Percentiles rank a stretch among this genome's conserved stretches.
phyloP scores from a whole-genome alignment of 176 grass and related monocot species.

The Microstegium vimineum region DNA sequence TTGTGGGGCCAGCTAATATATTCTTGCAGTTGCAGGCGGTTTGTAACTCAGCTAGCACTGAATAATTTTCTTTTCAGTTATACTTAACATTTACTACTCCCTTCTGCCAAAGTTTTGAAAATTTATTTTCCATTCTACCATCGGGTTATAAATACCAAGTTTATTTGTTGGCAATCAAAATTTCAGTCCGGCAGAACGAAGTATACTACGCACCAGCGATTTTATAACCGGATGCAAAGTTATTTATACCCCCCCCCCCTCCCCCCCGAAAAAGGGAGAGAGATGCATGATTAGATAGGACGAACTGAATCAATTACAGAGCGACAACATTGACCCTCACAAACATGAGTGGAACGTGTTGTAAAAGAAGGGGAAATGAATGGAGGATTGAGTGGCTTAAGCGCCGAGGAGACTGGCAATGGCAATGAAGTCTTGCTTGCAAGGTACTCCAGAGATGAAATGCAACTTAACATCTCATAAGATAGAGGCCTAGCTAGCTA shows the following conservation, averaged over 20 bases:
- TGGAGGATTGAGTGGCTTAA: constrained; percentile 38
- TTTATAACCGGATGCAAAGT: not conserved
- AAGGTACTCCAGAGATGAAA: constrained; percentile 54
- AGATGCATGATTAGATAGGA: not conserved
- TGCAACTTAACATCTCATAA: constrained; percentile 28
- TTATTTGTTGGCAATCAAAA: not conserved
- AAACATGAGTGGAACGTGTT: constrained; percentile 9
- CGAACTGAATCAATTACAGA: not conserved
- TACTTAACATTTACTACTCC: not conserved
- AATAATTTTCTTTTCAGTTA: not conserved
- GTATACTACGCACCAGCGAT: not conserved
- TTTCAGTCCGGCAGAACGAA: not conserved
- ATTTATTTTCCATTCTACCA: too few species aligned
- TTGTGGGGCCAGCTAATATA: not conserved
- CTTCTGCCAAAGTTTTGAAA: not conserved
- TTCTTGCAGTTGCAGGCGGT: not conserved
- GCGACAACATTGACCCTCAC: not conserved
- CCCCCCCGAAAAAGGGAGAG: not conserved
- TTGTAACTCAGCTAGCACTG: not conserved
- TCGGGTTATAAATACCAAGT: not conserved
- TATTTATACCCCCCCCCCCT: too few species aligned
- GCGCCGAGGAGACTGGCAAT: not conserved
- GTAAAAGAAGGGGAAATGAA: constrained; percentile 28
- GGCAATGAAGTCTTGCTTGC: constrained; percentile 44
- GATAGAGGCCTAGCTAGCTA: constrained; percentile 5